phyloP scores from a whole-genome alignment of 331 rosid species.

The Quercus phellos region DNA sequence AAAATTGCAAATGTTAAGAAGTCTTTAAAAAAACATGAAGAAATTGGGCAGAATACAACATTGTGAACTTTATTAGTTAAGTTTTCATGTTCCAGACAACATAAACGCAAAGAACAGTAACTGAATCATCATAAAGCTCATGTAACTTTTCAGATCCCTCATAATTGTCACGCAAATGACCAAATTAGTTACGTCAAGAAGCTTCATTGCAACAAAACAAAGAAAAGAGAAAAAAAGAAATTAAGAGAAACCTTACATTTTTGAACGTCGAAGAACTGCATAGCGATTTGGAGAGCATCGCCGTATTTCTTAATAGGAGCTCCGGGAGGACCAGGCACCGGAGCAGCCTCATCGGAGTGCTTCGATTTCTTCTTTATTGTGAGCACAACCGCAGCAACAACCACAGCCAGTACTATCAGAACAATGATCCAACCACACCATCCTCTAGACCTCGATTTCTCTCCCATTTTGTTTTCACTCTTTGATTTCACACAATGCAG shows the following conservation, averaged over 20 bases:
- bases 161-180: neutral
- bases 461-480: constrained; percentile 36
- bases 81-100: neutral
- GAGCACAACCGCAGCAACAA: constrained; percentile 47
- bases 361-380: constrained; percentile 38
- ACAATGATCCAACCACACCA: constrained; percentile 72
- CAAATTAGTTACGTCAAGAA: too few relatives aligned
- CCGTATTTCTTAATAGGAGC: constrained; percentile 55
- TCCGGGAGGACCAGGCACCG: constrained; percentile 87
- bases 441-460: constrained; percentile 50
- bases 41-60: neutral
- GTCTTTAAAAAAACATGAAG: neutral
- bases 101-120: neutral
- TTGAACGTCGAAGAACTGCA: constrained; percentile 82
- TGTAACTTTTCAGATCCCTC: constrained; percentile 1
- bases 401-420: constrained; percentile 46
- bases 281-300: constrained; percentile 66
- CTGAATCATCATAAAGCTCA: neutral
- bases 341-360: constrained; percentile 37
- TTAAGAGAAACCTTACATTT: constrained; percentile 49
- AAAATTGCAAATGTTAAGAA: too few relatives aligned
- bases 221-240: neutral
- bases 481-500: constrained; percentile 8
- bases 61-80: neutral
- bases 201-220: neutral